Evolutionary conservation across 257 asterid species (phyloP), one percentile per base, ranked within the genome.

Genomic region (Phtheirospermum japonicum): DNA sequence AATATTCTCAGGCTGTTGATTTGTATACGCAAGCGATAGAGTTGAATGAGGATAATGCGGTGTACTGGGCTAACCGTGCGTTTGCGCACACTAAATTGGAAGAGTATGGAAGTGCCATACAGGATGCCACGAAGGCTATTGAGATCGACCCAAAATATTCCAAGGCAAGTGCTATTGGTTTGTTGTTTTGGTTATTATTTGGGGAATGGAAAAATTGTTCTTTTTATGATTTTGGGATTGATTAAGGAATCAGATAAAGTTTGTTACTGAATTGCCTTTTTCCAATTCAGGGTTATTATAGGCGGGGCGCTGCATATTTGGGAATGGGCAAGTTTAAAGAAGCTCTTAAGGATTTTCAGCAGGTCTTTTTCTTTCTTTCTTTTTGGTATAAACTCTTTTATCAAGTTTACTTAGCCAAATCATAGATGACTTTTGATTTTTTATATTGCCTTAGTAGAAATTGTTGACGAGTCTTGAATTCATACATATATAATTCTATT

Each of bases 61-160:
- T 93, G 36, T 93, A 93, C 76, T 87, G 92, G 94, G 96, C 99
- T 61, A 93, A 93, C 73, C 96, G 99, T 61, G 96, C 97, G 4
- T 84, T 93, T 67, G 97, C 97, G 45, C 99, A 93, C 71, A 63
- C 92, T 58, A 93, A 89, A 75, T 69, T 93, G 85, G 99, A 93
- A 79, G 97, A 87, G 79, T 93, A 93, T 63, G 99, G 97, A 2
- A 93, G 99, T 73, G 99, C 99, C 55, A 89, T 93, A 50, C 85
- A 73, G 75, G 99, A 93, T 56, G 93, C 95, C 32, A 77, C 96
- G 12, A 78, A 67, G 73, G 91, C 97, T 63, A 83, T 89, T 78
- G 96, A 93, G 65, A 72, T 85, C 49, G 95, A 89, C 73, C 88
- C 99, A 1, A 83, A 74, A 74, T 93, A 93, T 78, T 87, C 99